phyloP scores from a whole-genome alignment of 2,329 filamentous ascomycete genomes.

The Didymella segeticola region DNA sequence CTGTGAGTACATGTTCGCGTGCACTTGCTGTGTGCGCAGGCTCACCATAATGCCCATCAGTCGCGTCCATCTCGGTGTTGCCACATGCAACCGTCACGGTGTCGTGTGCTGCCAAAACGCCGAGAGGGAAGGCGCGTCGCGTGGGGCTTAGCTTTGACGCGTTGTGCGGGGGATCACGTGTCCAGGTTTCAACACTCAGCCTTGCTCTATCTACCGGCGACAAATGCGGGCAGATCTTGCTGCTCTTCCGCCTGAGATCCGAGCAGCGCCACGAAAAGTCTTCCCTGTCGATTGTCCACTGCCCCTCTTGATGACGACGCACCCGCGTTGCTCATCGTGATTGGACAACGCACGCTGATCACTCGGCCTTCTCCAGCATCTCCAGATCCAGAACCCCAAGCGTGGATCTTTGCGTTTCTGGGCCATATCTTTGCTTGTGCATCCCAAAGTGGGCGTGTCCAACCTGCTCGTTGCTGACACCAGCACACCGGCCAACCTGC shows the following conservation, averaged over 20 bases:
- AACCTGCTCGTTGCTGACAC: slow-evolving; percentile 11
- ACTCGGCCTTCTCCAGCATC: slow-evolving; percentile 12
- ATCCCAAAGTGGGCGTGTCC: slow-evolving; percentile 4
- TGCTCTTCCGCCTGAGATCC: slow-evolving; percentile 17
- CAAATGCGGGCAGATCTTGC: slow-evolving; percentile 20
- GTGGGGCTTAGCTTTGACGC: slow-evolving; percentile 9
- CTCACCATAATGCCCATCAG: slow-evolving; percentile 39
- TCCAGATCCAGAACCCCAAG: slow-evolving; percentile 20
- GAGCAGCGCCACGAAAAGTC: slow-evolving; percentile 18
- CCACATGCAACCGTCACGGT: slow-evolving; percentile 22
- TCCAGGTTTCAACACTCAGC: too few species aligned
- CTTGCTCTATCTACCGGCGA: too few species aligned
- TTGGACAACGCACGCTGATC: slow-evolving; percentile 14
- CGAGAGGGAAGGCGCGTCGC: slow-evolving; percentile 9
- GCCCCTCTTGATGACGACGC: slow-evolving; percentile 21
- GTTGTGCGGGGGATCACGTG: slow-evolving; percentile 17
- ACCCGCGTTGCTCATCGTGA: neutral
- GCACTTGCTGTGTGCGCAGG: neutral
- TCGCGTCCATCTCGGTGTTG: slow-evolving; percentile 34
- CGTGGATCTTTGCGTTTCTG: slow-evolving; percentile 13
- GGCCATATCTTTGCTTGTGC: neutral
- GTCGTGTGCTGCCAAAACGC: slow-evolving; percentile 26
- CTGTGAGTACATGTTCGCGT: slow-evolving; percentile 15
- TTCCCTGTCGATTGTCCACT: slow-evolving; percentile 16
- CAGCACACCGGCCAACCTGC: slow-evolving; percentile 15